A percentile compares a stretch with the other conserved stretches of the same genome.
Evolutionary conservation across 2,329 filamentous ascomycete genomes (phyloP).

Genomic region (Ilyonectria destructans): DNA sequence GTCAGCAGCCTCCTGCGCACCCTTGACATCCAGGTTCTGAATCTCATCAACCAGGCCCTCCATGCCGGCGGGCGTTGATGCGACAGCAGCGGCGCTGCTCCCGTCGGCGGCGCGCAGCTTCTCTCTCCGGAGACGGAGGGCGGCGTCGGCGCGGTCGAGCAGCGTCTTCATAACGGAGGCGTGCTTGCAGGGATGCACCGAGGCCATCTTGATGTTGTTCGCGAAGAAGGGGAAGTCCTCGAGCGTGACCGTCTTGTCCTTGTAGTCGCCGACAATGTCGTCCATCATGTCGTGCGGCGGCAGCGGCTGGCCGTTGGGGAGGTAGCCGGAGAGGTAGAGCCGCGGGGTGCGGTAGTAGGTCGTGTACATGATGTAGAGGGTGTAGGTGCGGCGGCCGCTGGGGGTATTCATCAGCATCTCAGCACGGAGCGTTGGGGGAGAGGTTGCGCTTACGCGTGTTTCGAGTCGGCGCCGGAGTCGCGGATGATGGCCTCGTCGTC

Average conservation of each 20-base stretch:
- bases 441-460: conserved; percentile 59
- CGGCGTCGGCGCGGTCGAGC: conserved; percentile 94
- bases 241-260: conserved; percentile 98
- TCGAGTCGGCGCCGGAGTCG: conserved; percentile 71
- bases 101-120: conserved; percentile 76
- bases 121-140: conserved; percentile 88
- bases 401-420: conserved; percentile 4
- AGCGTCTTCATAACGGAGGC: conserved; percentile 98
- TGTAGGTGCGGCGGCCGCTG: conserved; percentile 93
- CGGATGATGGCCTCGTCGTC: conserved; percentile 97
- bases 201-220: conserved; percentile 94
- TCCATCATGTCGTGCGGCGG: conserved; percentile 93
- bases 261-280: conserved; percentile 96
- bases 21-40: conserved; percentile 73
- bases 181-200: conserved; percentile 97
- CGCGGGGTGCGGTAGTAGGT: conserved; percentile 97
- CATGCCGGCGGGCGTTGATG: conserved; percentile 69
- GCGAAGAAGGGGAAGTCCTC: conserved; percentile 98
- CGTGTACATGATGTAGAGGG: conserved; percentile 97
- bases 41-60: conserved; percentile 91
- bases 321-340: conserved; percentile 94
- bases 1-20: conserved; percentile 67
- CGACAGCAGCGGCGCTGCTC: conserved; percentile 61
- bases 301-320: conserved; percentile 83
- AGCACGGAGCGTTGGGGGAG: background rate